These are phyloP conservation scores for Orbilia ellipsospora DNA, from an alignment of 2,329 filamentous ascomycete species.

Conservation along the genomic window DNA sequence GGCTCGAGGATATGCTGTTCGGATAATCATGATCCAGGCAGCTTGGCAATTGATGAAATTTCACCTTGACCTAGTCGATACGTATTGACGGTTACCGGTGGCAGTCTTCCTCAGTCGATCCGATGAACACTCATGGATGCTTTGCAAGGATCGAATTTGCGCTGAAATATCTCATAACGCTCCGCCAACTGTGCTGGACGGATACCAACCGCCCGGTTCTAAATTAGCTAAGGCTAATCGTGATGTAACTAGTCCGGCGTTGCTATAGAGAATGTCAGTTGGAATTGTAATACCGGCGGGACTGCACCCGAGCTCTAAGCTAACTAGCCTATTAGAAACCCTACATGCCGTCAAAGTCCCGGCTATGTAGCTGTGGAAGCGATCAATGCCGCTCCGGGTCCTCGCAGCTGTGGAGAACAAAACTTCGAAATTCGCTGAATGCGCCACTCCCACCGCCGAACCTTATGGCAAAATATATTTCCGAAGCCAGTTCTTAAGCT, in stretches of 20 bases:
- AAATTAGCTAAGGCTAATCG: too few species aligned
- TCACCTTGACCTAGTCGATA: too few species aligned
- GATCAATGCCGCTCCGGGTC: constrained; percentile 18
- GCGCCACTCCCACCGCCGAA: constrained; percentile 47
- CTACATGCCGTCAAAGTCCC: constrained; percentile 11
- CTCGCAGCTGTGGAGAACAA: constrained; percentile 24
- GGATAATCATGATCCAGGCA: too few species aligned
- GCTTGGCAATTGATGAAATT: too few species aligned
- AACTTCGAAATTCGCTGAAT: constrained; percentile 10
- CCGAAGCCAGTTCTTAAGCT: constrained; percentile 15
- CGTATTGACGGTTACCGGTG: too few species aligned
- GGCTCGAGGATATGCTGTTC: neutral
- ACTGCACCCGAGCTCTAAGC: constrained; percentile 48
- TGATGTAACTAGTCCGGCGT: neutral
- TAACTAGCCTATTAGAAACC: constrained; percentile 19
- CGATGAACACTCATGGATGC: too few species aligned
- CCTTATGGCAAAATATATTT: constrained; percentile 50
- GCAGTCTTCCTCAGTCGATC: too few species aligned
- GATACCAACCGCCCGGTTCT: too few species aligned
- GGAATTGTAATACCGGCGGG: constrained; percentile 33
- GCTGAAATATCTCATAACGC: too few species aligned
- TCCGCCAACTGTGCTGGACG: too few species aligned
- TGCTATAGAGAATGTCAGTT: constrained; percentile 33
- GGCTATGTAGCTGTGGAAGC: constrained; percentile 20
- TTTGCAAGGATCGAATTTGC: too few species aligned